Evolutionary conservation across 345 rosid species (phyloP).

Genomic region (Salix caprea): DNA sequence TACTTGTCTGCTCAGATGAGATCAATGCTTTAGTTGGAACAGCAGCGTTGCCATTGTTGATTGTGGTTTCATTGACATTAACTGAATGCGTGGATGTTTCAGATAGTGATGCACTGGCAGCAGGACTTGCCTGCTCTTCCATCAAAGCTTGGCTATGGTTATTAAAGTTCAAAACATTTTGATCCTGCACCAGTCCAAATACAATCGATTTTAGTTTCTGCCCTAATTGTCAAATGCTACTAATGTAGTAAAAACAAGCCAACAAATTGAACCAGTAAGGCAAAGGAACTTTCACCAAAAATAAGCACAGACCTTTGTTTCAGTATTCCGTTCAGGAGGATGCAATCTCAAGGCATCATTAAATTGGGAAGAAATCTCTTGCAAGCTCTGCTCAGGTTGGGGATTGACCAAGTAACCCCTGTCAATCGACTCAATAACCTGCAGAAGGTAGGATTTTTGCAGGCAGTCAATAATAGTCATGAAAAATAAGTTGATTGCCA

Average conservation of each 20-base stretch:
- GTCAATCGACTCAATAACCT: slow-evolving; percentile 57
- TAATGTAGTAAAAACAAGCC: not conserved
- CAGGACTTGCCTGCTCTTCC: slow-evolving; percentile 47
- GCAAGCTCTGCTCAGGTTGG: slow-evolving; percentile 48
- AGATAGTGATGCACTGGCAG: slow-evolving; percentile 33
- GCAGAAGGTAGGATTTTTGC: slow-evolving; percentile 17
- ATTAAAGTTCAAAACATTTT: slow-evolving; percentile 28
- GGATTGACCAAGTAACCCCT: slow-evolving; percentile 40
- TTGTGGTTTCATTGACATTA: slow-evolving; percentile 30
- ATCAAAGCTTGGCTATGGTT: slow-evolving; percentile 42
- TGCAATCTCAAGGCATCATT: slow-evolving; percentile 48
- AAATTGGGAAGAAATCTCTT: slow-evolving; percentile 71
- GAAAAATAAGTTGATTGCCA: not conserved
- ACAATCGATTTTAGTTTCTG: slow-evolving; percentile 10
- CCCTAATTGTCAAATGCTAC: not conserved
- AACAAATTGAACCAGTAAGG: slow-evolving; percentile 7
- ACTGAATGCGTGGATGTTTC: slow-evolving; percentile 32
- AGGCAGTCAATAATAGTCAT: not conserved
- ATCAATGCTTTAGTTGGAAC: slow-evolving; percentile 35
- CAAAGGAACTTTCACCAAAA: not conserved
- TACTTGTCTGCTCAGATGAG: slow-evolving; percentile 37
- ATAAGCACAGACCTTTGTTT: slow-evolving; percentile 50
- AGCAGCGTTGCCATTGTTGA: slow-evolving; percentile 27
- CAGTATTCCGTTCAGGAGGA: slow-evolving; percentile 40
- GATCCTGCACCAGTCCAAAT: slow-evolving; percentile 42